These are phyloP conservation scores for Apiospora saccharicola DNA, from an alignment of 2,329 filamentous ascomycete species.

Conservation along the genomic window DNA sequence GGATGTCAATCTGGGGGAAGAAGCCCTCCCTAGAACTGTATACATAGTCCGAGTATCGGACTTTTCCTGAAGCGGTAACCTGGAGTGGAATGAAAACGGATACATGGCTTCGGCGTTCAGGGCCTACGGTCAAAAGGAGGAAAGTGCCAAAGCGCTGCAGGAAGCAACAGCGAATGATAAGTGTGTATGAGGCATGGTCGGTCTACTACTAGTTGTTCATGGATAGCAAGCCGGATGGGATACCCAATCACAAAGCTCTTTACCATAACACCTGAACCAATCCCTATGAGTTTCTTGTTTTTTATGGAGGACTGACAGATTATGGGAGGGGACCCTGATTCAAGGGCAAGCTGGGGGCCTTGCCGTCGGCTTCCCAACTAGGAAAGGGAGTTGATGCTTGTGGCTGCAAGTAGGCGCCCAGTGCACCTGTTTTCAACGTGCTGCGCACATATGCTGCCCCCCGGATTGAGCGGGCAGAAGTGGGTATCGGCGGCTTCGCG, in stretches of 20 bases:
- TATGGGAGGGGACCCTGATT: neutral
- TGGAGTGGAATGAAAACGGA: neutral
- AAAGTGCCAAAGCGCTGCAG: neutral
- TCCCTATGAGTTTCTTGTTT: neutral
- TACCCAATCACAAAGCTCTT: constrained; percentile 8
- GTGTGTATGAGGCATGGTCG: constrained; percentile 19
- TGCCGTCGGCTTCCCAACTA: constrained; percentile 11
- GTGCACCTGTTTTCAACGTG: neutral
- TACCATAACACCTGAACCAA: neutral
- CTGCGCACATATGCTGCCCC: neutral
- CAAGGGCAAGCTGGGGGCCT: neutral
- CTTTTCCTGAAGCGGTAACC: neutral
- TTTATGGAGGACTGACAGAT: neutral
- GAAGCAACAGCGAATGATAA: constrained; percentile 18
- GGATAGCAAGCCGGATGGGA: neutral
- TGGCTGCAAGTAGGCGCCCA: constrained; percentile 21
- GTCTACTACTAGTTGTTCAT: constrained; percentile 14
- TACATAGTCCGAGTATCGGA: neutral
- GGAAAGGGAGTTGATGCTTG: neutral
- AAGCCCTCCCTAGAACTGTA: neutral
- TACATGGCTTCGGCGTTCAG: neutral
- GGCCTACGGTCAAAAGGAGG: neutral
- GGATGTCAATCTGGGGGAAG: neutral
- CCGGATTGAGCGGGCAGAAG: neutral
- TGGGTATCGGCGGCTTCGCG: constrained; percentile 14